These are phyloP conservation scores for Colletotrichum theobromicola DNA, from an alignment of 2,329 filamentous ascomycete species.

Conservation along the genomic window DNA sequence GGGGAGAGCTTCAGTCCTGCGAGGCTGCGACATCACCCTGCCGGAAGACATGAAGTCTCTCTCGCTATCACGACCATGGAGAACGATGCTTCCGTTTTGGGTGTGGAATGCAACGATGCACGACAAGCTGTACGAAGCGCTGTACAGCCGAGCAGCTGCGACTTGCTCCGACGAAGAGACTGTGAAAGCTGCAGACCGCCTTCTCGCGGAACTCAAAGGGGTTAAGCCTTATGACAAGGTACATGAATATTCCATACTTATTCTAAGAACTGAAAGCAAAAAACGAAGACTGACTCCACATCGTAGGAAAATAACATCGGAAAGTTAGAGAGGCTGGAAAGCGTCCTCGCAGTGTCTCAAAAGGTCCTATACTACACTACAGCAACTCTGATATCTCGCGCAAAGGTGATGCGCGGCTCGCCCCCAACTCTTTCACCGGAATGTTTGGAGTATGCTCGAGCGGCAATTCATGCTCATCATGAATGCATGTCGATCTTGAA, in stretches of 20 bases:
- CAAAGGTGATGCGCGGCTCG: not conserved
- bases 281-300: not conserved
- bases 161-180: not conserved
- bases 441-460: not conserved
- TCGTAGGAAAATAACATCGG: not conserved
- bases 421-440: not conserved
- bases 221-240: not conserved
- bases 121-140: constrained; percentile 51
- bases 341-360: not conserved
- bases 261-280: no score
- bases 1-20: constrained; percentile 62
- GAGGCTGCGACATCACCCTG: constrained; percentile 60
- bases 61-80: constrained; percentile 37
- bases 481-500: not conserved
- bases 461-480: not conserved
- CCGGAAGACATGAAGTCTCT: constrained; percentile 35
- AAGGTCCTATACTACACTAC: not conserved
- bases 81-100: constrained; percentile 48
- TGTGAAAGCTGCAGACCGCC: not conserved
- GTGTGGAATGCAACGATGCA: constrained; percentile 52
- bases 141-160: not conserved
- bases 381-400: not conserved
- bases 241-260: not conserved
- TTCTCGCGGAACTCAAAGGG: not conserved
- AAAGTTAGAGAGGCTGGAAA: not conserved